Evolutionary conservation across 495 filamentous ascomycete genomes (phyloP), one percentile per base, ranked within the genome.

Genomic region (Rostrohypoxylon terebratum): DNA sequence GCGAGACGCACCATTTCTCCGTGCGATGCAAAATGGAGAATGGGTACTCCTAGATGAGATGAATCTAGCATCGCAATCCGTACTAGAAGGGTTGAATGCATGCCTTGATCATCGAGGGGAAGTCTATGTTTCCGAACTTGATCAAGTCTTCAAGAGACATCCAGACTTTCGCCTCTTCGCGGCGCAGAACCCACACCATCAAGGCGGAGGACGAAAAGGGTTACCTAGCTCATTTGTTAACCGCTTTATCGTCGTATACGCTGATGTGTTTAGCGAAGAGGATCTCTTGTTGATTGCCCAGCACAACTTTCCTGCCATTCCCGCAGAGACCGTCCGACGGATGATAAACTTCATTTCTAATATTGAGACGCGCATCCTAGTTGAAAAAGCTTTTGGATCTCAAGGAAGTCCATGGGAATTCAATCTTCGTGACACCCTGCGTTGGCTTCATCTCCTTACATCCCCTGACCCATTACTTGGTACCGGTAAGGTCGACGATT

Each of bases 21-120:
- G 91, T 77, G 96, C 96, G 8, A 98, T 99, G 95, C 94, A 96
- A 77, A 90, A 88, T 50, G 96, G 96, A 11, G 89, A 94, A 69
- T 99, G 96, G 96, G 95, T 98, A 7, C 82, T 99, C 8, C 83
- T 99, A 0, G 96, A 99, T 79, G 96, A 99, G 83, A 98, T 99
- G 96, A 99, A 99, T 74, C 77, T 99, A 57, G 96, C 96, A 2
- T 98, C 96, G 0, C 96, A 98, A 77, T 96, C 94, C 5, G 94
- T 99, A 23, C 89, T 99, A 1, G 96, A 99, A 79, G 96, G 96
- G 68, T 84, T 99, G 16, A 99, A 99, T 73, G 94, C 96, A 14
- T 98, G 96, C 82, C 85, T 99, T 23, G 96, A 99, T 82, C 96
- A 99, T 77, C 91, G 96, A 76, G 96, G 96, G 67, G 93, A 97